These are phyloP conservation scores for Chlorella sp. DNA, from an alignment of 139 green algal genomes.

Conservation along the genomic window DNA sequence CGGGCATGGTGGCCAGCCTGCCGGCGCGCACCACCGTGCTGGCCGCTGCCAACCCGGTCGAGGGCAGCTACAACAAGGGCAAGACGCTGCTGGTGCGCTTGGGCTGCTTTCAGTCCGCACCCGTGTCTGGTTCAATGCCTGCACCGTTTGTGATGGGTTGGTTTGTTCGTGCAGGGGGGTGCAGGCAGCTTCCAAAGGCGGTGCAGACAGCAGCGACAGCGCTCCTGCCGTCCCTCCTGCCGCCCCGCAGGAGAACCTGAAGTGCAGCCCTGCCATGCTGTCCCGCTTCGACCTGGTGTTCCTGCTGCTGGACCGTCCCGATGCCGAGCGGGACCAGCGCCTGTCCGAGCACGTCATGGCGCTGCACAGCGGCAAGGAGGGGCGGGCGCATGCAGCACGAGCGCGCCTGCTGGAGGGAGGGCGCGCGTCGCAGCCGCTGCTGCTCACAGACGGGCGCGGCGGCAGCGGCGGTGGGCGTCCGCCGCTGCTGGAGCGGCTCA, in stretches of 20 bases:
- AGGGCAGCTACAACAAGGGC: constrained; percentile 83
- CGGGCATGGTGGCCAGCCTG: constrained; percentile 86
- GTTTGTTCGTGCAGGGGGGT: not conserved
- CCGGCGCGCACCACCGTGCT: constrained; percentile 90
- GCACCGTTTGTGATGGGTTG: not conserved
- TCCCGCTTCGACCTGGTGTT: constrained; percentile 97
- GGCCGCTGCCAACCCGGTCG: constrained; percentile 84
- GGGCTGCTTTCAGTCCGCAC: not conserved
- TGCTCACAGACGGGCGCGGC: constrained; percentile 16
- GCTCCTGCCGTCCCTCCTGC: too few species aligned
- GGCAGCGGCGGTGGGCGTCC: constrained; percentile 4
- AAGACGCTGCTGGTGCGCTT: constrained; percentile 55
- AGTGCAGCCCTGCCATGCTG: constrained; percentile 76
- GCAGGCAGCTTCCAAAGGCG: too few species aligned
- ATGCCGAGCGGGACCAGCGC: constrained; percentile 75
- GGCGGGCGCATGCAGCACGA: not conserved
- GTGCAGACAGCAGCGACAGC: too few species aligned
- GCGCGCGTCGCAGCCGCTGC: constrained; percentile 7
- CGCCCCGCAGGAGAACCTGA: constrained; percentile 82
- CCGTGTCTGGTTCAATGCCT: too few species aligned
- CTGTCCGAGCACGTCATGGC: constrained; percentile 92
- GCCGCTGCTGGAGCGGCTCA: constrained; percentile 40
- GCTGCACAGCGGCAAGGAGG: constrained; percentile 67
- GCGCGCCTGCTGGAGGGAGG: constrained; percentile 19
- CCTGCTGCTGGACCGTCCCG: constrained; percentile 86